Evolutionary conservation across 306 rosid genomes (phyloP), one percentile per base, ranked within the genome.

Genomic region (Castanea sativa): DNA sequence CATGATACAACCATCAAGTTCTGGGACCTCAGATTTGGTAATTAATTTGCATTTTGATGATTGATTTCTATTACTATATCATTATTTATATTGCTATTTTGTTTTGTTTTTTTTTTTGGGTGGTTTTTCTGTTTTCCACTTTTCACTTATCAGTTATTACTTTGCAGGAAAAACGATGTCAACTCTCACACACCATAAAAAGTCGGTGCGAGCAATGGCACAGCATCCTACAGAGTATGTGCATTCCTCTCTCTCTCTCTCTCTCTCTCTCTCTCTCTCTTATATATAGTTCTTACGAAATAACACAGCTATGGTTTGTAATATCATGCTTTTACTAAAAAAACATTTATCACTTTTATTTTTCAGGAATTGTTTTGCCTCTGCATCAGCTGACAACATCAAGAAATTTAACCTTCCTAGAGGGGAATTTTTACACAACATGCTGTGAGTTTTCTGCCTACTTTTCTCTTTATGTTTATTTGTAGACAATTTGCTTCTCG

Each of bases 11-110:
- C 99, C 78, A 93, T 96, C 76, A 96, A 96, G 86, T 91, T 93
- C 87, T 96, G 99, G 99, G 99, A 96, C 87, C 96, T 96, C 71
- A 87, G 98, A 96, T 86, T 88, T 76, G 96, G 99, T 93, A 91
- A 90, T 78, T 93, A 91, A 90, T 78, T 77, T 83, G n/a, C 73
- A 68, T 57, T 61, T 72, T 49, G 23, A 3, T 33, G 32, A 49
- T 25, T 16, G 30, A 30, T 21, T 32, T 25, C 19, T 4, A 41
- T 80, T 75, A 41, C 55, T 21, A 41, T 41, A 41, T 49, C 57
- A 74, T 52, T 5, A 63, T 38, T 20, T 1, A 15, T 71, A 14
- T 19, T 52, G 20, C 14, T 59, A 15, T 71, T 70, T 41, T 41
- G 45, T 23, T 16, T 71, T 29, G 35, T 73, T 72, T 74, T 12